Evolutionary conservation across 2,329 filamentous ascomycete genomes (phyloP).

Genomic region (Colletotrichum sublineola): DNA sequence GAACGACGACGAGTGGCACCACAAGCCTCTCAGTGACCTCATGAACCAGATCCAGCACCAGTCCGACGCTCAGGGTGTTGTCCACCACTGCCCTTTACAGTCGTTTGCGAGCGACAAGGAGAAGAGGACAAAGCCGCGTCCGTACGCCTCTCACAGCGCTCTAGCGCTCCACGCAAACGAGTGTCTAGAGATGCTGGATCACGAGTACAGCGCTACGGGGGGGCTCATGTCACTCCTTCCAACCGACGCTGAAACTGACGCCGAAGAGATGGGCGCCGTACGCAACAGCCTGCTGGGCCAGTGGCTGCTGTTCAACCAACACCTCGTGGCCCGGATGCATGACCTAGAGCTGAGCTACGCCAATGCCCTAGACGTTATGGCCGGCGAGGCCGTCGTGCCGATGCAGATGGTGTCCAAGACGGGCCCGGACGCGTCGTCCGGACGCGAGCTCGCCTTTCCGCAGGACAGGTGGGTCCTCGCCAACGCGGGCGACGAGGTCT

Average conservation of each 20-base stretch:
- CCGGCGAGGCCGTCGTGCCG: constrained; percentile 64
- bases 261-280: constrained; percentile 56
- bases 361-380: constrained; percentile 64
- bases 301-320: constrained; percentile 67
- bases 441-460: constrained; percentile 65
- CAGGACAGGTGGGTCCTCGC: constrained; percentile 69
- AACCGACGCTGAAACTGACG: constrained; percentile 51
- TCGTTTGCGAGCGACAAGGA: constrained; percentile 43
- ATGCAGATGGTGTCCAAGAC: constrained; percentile 64
- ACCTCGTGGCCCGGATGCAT: constrained; percentile 67
- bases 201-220: constrained; percentile 68
- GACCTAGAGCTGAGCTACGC: constrained; percentile 68
- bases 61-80: constrained; percentile 56
- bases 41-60: constrained; percentile 60
- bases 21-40: constrained; percentile 61
- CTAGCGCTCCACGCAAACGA: constrained; percentile 71
- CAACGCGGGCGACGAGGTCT: constrained; percentile 67
- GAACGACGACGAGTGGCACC: constrained; percentile 62
- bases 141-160: constrained; percentile 62
- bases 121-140: constrained; percentile 47
- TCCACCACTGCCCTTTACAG: constrained; percentile 62
- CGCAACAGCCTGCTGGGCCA: constrained; percentile 69
- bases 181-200: constrained; percentile 71
- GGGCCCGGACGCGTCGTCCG: constrained; percentile 66
- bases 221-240: constrained; percentile 69